Base-by-base conservation (phyloP, 2,329 filamentous ascomycete species). In the Nigrospora osmanthi region DNA sequence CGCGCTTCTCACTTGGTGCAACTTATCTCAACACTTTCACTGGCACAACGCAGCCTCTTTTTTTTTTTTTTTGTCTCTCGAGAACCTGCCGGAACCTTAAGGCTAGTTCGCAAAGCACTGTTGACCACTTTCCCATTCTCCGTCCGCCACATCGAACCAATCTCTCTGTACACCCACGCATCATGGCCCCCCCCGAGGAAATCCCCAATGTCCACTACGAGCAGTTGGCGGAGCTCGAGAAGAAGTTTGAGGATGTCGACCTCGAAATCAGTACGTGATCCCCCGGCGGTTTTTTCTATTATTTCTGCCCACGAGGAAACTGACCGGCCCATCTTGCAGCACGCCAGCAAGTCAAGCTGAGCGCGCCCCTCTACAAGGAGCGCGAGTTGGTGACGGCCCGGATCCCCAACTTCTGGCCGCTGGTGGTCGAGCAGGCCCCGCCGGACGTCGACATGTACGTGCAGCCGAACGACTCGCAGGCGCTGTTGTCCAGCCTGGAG, bases 321-420 rank as follows among this genome's bases (percentile, higher is more conserved):
- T 28, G 23, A 28, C 23, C 23, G 23, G 23, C 5, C 23, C 9
- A 4, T 28, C 5, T 33, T 59, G 6, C 15, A 90, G 87, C 89
- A 59, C 83, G 86, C 59, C 76, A 85, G 59, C 83, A 90, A 64
- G 77, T 84, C 55, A 69, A 76, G 52, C 73, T 89, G 55, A 78
- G 80, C 58, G 71, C 74, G 49, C 76, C 84, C 38, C 77, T 95
- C 49, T 95, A 89, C 72, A 74, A 78, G 57, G 87, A 86, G 69
- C 88, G 91, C 61, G 73, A 79, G 53, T 75, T 79, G 55, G 67
- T 89, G 52, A 72, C 93, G 52, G 66, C 77, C 51, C 74, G 83
- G 59, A 90, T 96, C 60, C 79, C 81, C 55, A 81, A 87, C 70
- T 98, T 97, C 80, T 97, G 93, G 93, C 76, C 87, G n/a, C 79